Base-by-base conservation (phyloP, 2,329 filamentous ascomycete species). In the Aureobasidium vineae region DNA sequence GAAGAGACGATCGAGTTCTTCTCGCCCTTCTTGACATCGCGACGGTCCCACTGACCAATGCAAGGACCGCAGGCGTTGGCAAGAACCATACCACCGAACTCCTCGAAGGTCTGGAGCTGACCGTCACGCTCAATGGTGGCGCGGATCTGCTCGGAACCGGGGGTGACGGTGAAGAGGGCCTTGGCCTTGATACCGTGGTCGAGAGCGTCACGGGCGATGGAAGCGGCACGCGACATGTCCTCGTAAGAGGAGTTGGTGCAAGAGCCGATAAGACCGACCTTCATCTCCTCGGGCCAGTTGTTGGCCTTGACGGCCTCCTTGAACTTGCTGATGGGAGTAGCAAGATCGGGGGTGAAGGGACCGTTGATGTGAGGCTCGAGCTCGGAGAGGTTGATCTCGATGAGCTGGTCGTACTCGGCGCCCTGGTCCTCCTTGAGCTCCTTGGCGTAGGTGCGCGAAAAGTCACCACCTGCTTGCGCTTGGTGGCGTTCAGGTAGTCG, bases 311-410 rank as follows among this genome's bases (percentile, higher is more conserved):
- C 94, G 72, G 92, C 91, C 76, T 96, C 89, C 81, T 90, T 92
- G 84, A 98, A 97, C 84, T 97, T 95, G 82, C 92, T 97, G 79
- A 99, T 96, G 61, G 95, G 95, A 8, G 95, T 98, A 66, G 92
- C 93, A 81, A 99, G 85, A 87, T 99, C 95, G 69, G 95, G 95
- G 33, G 95, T 99, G 87, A 98, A 98, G 71, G 95, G 95, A 71
- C 95, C 95, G 84, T 99, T 99, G 84, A 99, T 92, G 79, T 98
- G 92, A 72, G 95, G 95, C 84, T 99, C 95, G 57, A 99, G 89
- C 80, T 94, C 90, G 67, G 87, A 90, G 65, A 99, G 87, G 84
- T 99, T 94, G 82, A 99, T 91, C 82, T 97, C 94, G 75, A 98
- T 92, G 72, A 97, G 80, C 82, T 98, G 86, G 79, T 99, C 95